Percentiles rank a stretch among this genome's conserved stretches.
phyloP scores from a whole-genome alignment of 306 rosid genomes.

The Quercus ilex region DNA sequence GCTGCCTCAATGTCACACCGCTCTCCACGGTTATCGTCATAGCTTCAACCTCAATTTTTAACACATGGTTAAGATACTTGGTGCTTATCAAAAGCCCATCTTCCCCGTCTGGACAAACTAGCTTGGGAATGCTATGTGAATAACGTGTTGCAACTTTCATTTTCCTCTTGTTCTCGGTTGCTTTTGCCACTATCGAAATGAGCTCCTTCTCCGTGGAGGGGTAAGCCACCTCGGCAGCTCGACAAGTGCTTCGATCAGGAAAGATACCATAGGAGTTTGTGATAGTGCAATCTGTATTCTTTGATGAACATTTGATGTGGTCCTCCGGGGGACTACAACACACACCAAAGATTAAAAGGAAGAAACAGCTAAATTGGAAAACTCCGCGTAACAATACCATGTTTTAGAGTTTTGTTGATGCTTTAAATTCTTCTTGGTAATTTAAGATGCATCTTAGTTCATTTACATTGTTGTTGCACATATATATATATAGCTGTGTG shows the following conservation, averaged over 20 bases:
- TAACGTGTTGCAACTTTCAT: constrained; percentile 56
- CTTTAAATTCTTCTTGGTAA: neutral
- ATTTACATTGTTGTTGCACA: neutral
- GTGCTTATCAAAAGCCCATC: constrained; percentile 78
- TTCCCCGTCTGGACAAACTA: constrained; percentile 60
- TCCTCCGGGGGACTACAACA: constrained; percentile 54
- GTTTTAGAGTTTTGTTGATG: constrained; percentile 6
- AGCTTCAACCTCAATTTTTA: constrained; percentile 38
- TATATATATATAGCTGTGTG: neutral
- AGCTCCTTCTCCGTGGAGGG: constrained; percentile 59
- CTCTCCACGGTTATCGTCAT: constrained; percentile 53
- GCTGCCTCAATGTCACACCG: constrained; percentile 55
- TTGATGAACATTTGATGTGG: constrained; percentile 49
- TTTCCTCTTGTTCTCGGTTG: constrained; percentile 31
- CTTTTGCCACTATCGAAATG: constrained; percentile 42
- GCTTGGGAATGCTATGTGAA: constrained; percentile 73
- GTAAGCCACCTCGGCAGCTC: constrained; percentile 32
- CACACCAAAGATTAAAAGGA: constrained; percentile 21
- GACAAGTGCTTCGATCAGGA: constrained; percentile 62
- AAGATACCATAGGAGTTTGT: constrained; percentile 70
- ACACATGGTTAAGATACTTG: constrained; percentile 34
- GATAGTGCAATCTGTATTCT: constrained; percentile 57
- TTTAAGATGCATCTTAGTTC: neutral
- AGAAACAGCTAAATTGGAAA: constrained; percentile 2
- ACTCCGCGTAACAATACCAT: constrained; percentile 14